These are phyloP conservation scores for Lipomyces anomalus DNA, from an alignment of 805 yeast genomes.

Conservation along the genomic window DNA sequence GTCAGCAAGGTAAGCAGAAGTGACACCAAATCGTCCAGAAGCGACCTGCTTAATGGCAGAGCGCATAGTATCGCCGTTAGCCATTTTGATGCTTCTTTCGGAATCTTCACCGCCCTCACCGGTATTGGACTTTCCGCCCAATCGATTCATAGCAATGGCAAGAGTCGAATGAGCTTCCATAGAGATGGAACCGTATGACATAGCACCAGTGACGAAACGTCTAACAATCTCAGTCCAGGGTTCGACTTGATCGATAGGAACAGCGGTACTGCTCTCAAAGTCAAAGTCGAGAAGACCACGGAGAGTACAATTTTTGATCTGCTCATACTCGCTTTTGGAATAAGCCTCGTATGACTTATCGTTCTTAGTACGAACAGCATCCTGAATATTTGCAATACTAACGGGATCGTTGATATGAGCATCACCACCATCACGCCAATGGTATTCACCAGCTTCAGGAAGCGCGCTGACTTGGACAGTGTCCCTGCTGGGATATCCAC, in stretches of 20 bases:
- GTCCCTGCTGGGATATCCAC: constrained; percentile 78
- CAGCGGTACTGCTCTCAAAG: constrained; percentile 60
- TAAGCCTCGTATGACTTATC: constrained; percentile 88
- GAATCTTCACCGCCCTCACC: constrained; percentile 99
- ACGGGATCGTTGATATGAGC: constrained; percentile 91
- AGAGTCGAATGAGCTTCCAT: constrained; percentile 97
- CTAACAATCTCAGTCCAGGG: constrained; percentile 99
- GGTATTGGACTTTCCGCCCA: constrained; percentile 96
- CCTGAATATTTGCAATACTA: constrained; percentile 92
- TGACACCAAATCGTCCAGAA: constrained; percentile 96
- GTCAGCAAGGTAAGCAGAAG: constrained; percentile 87
- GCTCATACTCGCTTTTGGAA: constrained; percentile 83
- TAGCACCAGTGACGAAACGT: constrained; percentile 98
- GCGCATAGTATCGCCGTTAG: constrained; percentile 95
- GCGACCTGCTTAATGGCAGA: constrained; percentile 98
- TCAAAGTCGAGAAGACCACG: constrained; percentile 93
- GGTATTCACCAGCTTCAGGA: constrained; percentile 95
- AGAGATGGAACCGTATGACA: constrained; percentile 98
- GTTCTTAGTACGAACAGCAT: constrained; percentile 96
- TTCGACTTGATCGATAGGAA: constrained; percentile 96
- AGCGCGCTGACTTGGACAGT: constrained; percentile 66
- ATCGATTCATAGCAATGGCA: constrained; percentile 97
- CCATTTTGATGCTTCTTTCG: constrained; percentile 72
- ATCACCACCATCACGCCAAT: constrained; percentile 98
- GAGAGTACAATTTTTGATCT: constrained; percentile 85